These are phyloP conservation scores for Neofusicoccum parvum DNA, from an alignment of 2,329 filamentous ascomycete genomes.

Conservation along the genomic window DNA sequence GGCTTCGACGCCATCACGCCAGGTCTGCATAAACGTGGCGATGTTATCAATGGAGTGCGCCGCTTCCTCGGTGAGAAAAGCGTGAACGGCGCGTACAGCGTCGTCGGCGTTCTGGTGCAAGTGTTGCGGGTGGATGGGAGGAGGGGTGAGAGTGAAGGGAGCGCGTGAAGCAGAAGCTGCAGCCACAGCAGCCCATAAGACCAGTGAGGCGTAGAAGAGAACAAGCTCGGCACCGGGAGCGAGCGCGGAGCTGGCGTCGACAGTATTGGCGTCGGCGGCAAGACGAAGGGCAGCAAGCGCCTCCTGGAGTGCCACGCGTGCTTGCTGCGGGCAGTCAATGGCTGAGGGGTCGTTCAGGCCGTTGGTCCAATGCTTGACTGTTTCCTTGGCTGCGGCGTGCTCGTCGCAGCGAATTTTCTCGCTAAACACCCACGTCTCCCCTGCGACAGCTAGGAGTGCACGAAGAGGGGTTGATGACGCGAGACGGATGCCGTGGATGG, in stretches of 20 bases:
- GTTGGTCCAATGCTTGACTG: constrained; percentile 40
- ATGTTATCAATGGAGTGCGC: background rate
- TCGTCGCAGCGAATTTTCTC: constrained; percentile 38
- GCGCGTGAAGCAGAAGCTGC: background rate
- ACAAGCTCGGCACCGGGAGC: constrained; percentile 37
- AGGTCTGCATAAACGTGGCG: background rate
- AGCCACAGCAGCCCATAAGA: constrained; percentile 34
- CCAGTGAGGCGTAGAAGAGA: constrained; percentile 38
- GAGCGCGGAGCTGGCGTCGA: constrained; percentile 30
- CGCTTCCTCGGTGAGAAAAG: background rate
- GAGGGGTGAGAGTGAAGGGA: background rate
- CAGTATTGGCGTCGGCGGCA: constrained; percentile 31
- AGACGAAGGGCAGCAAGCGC: constrained; percentile 33
- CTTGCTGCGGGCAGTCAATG: constrained; percentile 20
- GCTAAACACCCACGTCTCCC: constrained; percentile 49
- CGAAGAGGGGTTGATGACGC: constrained; percentile 34
- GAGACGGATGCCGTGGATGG: constrained; percentile 2
- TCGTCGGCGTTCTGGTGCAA: background rate
- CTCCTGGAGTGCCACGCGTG: constrained; percentile 26
- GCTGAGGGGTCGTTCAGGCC: constrained; percentile 30
- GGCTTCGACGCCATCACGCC: background rate
- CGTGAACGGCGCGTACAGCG: background rate
- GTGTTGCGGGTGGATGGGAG: background rate
- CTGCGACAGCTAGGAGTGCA: constrained; percentile 46
- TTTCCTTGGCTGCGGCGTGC: constrained; percentile 36